Percentiles rank a stretch among this genome's conserved stretches.
These are phyloP conservation scores for Mycena belliarum DNA, from an alignment of 768 basidiomycete genomes.

Conservation along the genomic window DNA sequence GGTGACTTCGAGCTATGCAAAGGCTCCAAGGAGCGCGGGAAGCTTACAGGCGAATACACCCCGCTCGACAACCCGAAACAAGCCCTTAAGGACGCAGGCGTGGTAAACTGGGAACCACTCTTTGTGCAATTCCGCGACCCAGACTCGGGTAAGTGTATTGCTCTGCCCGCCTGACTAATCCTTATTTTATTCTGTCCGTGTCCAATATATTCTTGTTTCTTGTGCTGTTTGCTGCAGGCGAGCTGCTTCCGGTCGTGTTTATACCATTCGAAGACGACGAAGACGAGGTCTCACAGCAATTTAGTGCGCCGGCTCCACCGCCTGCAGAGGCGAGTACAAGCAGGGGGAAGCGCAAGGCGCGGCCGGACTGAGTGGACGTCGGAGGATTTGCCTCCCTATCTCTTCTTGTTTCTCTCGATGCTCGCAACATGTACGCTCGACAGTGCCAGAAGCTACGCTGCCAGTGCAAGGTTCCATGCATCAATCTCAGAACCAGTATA, in stretches of 20 bases:
- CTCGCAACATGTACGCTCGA: no score
- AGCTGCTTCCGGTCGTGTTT: conserved; percentile 59
- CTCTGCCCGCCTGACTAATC: neutral
- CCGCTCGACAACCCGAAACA: conserved; percentile 44
- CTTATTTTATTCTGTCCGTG: conserved; percentile 13
- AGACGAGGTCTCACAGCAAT: conserved; percentile 40
- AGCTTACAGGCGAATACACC: conserved; percentile 53
- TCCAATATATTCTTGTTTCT: conserved; percentile 16
- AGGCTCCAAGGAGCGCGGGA: conserved; percentile 52
- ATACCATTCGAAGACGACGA: conserved; percentile 63
- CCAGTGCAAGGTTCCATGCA: no score
- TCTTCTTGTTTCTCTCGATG: no score
- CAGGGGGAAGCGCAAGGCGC: conserved; percentile 70
- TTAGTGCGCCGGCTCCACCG: conserved; percentile 22
- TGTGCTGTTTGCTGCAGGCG: conserved; percentile 39
- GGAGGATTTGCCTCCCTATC: no score
- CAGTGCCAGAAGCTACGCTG: no score
- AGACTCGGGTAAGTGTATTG: conserved; percentile 51
- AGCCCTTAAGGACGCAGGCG: conserved; percentile 46
- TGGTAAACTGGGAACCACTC: conserved; percentile 66
- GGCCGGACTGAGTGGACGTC: conserved; percentile 13
- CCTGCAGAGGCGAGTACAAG: conserved; percentile 35
- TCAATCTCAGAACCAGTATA: no score
- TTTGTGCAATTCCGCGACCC: conserved; percentile 68
- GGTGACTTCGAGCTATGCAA: conserved; percentile 69